phyloP scores from a whole-genome alignment of 495 filamentous ascomycete genomes.

The Penicillium bialowiezense region DNA sequence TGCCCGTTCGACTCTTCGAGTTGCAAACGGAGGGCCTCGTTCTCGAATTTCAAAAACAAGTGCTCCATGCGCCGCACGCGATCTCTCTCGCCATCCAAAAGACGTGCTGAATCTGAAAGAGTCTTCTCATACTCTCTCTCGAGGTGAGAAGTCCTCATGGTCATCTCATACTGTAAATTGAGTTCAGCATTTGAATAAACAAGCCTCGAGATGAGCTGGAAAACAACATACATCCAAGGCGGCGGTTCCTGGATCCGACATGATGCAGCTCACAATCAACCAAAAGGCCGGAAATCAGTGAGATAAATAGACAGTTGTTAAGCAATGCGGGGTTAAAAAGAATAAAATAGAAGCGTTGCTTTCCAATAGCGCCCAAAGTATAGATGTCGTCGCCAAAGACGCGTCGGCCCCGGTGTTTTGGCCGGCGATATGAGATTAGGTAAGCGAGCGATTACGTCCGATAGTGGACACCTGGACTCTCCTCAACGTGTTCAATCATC shows the following conservation, averaged over 20 bases:
- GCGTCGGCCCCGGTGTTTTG: slow-evolving; percentile 4
- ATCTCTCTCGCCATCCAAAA: slow-evolving; percentile 66
- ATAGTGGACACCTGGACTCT: slow-evolving; percentile 33
- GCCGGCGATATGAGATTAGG: background rate
- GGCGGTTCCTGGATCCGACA: slow-evolving; percentile 17
- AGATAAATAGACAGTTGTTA: background rate
- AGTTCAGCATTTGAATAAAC: slow-evolving; percentile 8
- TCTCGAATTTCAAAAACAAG: slow-evolving; percentile 68
- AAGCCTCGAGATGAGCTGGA: background rate
- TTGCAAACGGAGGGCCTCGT: slow-evolving; percentile 59
- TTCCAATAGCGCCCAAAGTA: background rate
- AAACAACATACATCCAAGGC: slow-evolving; percentile 27
- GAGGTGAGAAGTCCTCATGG: slow-evolving; percentile 46
- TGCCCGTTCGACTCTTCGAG: slow-evolving; percentile 55
- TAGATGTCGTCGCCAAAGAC: background rate
- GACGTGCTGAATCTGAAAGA: slow-evolving; percentile 52
- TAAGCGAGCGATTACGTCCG: slow-evolving; percentile 7
- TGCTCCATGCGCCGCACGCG: slow-evolving; percentile 63
- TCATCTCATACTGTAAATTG: slow-evolving; percentile 36
- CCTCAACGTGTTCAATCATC: slow-evolving; percentile 7
- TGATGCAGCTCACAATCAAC: background rate
- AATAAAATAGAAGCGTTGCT: background rate
- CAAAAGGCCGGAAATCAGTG: background rate
- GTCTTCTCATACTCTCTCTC: slow-evolving; percentile 67
- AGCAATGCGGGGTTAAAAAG: background rate